Evolutionary conservation across 2,329 filamentous ascomycete genomes (phyloP), one percentile per base, ranked within the genome.

Genomic region (Microthyrium microscopicum): DNA sequence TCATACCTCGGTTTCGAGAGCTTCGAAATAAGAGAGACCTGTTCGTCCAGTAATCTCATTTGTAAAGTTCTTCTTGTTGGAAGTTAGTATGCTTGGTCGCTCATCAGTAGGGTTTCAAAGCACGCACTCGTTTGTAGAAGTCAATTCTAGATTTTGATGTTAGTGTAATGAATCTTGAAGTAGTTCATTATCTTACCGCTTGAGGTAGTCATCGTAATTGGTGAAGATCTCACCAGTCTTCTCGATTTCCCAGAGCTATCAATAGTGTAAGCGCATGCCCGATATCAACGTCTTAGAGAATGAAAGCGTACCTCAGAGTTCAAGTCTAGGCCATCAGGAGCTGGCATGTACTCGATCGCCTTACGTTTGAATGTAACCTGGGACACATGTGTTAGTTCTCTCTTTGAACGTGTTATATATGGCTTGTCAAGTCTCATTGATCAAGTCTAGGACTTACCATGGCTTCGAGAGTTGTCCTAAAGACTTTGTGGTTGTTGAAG

Each of bases 321-420:
- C 4, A 92, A 82, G 62, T 89, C 75, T 44, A 84, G 68, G 43
- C 87, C 70, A 33, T 69, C 62, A 16, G 79, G 77, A 30, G 68
- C 66, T 31, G 78, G 68, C 44, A 85, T 63, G 52, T 83, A 79
- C 58, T 81, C 75, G 50, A 95, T 84, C 37, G 85, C 85, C 60
- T 95, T 95, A 48, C 89, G 74, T 63, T 95, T 95, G 58, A 81
- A 94, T 42, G 93, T 69, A 46, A 98, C 87, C 87, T 95, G 51
- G 32, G 34, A 16, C 20, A 15, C 13, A 2, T n/a, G 32, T 31
- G 5, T 24, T 15, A 29, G 19, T 29, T 17, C 19, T 3, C 25
- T 29, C 15, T 19, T 34, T 8, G 20, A 19, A 24, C 5, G n/a
- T n/a, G n/a, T n/a, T n/a, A n/a, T n/a, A n/a, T n/a, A n/a, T n/a